These are phyloP conservation scores for Cystoderma amianthinum DNA, from an alignment of 768 basidiomycete species.

Conservation along the genomic window DNA sequence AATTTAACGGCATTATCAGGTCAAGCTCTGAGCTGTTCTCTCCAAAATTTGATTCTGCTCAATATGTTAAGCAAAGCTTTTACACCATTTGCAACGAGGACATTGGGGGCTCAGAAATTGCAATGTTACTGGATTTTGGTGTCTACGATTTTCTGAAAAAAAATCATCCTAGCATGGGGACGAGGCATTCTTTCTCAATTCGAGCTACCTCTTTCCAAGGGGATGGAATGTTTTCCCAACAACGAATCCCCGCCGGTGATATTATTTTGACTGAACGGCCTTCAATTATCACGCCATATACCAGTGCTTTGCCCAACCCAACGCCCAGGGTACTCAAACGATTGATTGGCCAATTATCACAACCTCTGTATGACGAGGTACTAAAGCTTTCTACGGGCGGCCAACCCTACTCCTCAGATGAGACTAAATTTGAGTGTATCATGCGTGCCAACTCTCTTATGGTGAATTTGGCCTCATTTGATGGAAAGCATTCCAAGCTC, in stretches of 20 bases:
- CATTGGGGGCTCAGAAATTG: conserved; percentile 13
- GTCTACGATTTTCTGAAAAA: conserved; percentile 18
- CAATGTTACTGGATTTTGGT: conserved; percentile 21
- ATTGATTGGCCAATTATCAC: conserved; percentile 18
- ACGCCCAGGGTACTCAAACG: conserved; percentile 15
- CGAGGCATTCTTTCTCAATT: conserved; percentile 5
- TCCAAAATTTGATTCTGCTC: conserved; percentile 18
- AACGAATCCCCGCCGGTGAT: conserved; percentile 12
- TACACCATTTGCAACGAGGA: conserved; percentile 15
- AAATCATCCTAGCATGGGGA: not conserved
- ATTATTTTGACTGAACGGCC: conserved; percentile 24
- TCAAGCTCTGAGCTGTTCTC: conserved; percentile 13
- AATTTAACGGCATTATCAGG: conserved; percentile 11
- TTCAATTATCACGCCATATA: conserved; percentile 21
- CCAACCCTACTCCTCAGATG: no score
- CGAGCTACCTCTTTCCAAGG: conserved; percentile 9
- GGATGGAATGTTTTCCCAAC: conserved; percentile 18
- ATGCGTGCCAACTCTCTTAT: conserved; percentile 23
- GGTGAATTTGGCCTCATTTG: conserved; percentile 20
- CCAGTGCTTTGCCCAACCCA: conserved; percentile 15
- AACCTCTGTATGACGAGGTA: conserved; percentile 10
- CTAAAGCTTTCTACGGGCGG: conserved; percentile 13
- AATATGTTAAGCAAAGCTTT: conserved; percentile 15
- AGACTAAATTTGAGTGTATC: conserved; percentile 12
- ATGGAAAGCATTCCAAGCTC: conserved; percentile 14